A percentile compares a stretch with the other conserved stretches of the same genome.
Conservation (phyloP, 352 stramenopile species). For the Blastocystis sp. region DNA sequence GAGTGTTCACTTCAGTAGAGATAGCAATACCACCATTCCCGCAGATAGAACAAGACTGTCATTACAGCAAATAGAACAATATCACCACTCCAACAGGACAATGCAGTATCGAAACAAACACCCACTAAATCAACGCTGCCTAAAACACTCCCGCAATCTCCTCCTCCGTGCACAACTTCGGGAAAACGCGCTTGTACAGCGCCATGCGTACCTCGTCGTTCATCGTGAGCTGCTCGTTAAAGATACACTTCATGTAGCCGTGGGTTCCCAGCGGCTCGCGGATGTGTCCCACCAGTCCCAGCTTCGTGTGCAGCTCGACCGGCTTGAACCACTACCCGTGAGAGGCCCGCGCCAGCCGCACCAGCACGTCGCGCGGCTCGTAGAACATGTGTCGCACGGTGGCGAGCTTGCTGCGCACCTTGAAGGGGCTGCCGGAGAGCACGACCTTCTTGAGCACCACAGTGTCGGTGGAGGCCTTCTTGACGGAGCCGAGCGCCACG, state of each 20-base stretch:
- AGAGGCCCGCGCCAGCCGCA: neutral
- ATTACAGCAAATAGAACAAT: neutral
- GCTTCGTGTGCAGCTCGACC: slow-evolving; percentile 88
- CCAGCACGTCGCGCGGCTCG: slow-evolving; percentile 84
- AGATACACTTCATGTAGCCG: slow-evolving; percentile 94
- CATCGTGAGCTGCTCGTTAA: slow-evolving; percentile 96
- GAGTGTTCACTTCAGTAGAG: neutral
- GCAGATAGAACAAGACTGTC: neutral
- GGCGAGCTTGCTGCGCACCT: slow-evolving; percentile 91
- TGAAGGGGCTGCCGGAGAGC: slow-evolving; percentile 89
- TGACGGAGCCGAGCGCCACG: slow-evolving; percentile 82
- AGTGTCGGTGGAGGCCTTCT: slow-evolving; percentile 87
- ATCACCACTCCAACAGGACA: neutral
- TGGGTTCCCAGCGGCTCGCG: slow-evolving; percentile 92
- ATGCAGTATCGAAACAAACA: neutral
- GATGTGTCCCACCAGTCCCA: slow-evolving; percentile 92
- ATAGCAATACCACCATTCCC: neutral
- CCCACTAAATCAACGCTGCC: neutral
- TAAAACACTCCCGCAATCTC: slow-evolving; percentile 1
- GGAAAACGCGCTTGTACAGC: slow-evolving; percentile 97
- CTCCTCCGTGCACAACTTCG: slow-evolving; percentile 64
- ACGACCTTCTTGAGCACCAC: slow-evolving; percentile 94
- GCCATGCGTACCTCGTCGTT: slow-evolving; percentile 95
- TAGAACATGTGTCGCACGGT: slow-evolving; percentile 99
- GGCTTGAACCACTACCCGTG: slow-evolving; percentile 84